Evolutionary conservation across 2,329 filamentous ascomycete species (phyloP), one percentile per base, ranked within the genome.

Genomic region (Claviceps cyperi): DNA sequence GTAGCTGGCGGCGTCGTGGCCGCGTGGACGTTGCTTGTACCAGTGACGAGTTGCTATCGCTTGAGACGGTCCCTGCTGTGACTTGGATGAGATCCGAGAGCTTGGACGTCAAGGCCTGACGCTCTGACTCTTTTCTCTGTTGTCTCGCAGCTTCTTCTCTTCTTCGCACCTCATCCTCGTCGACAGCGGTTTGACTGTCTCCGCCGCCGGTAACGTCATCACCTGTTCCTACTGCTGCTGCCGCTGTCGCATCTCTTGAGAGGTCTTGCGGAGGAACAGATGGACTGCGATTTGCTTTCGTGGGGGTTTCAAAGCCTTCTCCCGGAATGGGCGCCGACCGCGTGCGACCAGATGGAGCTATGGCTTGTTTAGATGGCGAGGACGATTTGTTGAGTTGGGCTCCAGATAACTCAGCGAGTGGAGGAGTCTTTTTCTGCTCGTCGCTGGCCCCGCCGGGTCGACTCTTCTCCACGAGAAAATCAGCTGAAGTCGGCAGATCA

Each of bases 1-100:
- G 65, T 50, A 81, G 74, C 49, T 72, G 68, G 11, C 75, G 72
- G 48, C 70, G 66, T 1, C 69, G 56, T 49, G 64, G 56, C 17
- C 61, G 55, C 49, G 61, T 5, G 43, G 45, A 43, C 35, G 45
- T 40, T 35, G 45, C 45, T 24, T 54, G 54, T 4, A 50, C 43
- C 36, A 37, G 54, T n/a, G 53, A 37, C 37, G 53, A 45, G 37
- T 49, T 51, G 41, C 56, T 53, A 28, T 47, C 40, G 22, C 48
- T 44, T 43, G 49, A 46, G 46, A 43, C 41, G 5, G 47, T 9
- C 14, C 15, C 47, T 3, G 48, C 48, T 7, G 44, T 21, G 22
- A 35, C 50, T 3, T 67, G 66, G 17, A 73, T 63, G n/a, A 74
- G 64, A 24, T 61, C 65, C n/a, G 65, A 66, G 1, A 74, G 62